Base-by-base conservation (phyloP, 2,329 filamentous ascomycete species). In the Hypoxylon rubiginosum region DNA sequence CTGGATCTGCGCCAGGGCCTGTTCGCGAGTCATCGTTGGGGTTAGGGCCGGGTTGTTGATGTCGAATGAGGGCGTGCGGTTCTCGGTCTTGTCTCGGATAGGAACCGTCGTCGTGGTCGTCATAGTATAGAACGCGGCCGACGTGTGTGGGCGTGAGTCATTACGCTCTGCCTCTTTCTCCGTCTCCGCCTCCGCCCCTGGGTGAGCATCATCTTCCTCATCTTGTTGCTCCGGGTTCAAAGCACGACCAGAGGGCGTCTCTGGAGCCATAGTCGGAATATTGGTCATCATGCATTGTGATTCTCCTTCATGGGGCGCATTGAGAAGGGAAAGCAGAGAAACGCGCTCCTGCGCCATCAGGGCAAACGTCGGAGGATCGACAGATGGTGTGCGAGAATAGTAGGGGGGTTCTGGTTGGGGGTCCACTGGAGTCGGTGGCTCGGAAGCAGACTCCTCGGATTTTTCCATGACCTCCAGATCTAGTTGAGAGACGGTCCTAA, bases 1-100 rank as follows among this genome's bases (percentile, higher is more conserved):
- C 57, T 89, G 85, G 70, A 95, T 94, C 76, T 90, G 88, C 59
- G 90, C 90, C 15, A 95, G 84, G 3, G 92, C 92, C 77, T 93
- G 85, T 77, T 93, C 92, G 58, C 92, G 85, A 26, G 88, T 88
- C 86, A 91, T 89, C 41, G 88, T 91, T 4, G 88, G 87, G 45
- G 85, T 89, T 65, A 90, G 76, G 9, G 87, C 87, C 19, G 86
- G 86, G 74, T 89, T 85, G 64, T 79, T 85, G 43, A 81, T 74
- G 75, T 88, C 86, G 71, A 88, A 88, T 9, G 79, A 82, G 3
- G 81, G 80, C 7, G 70, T 70, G 58, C 75, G 72, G 62, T 50
- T 57, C 39, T 41, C 30, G 24, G 30, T 49, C 80, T 58, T 79
- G 58, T 84, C 83, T 34, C 81, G 82, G 32, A 88, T 74, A 2